Evolutionary conservation across 495 filamentous ascomycete genomes (phyloP), one percentile per base, ranked within the genome.

Genomic region (Daldinia childiae): DNA sequence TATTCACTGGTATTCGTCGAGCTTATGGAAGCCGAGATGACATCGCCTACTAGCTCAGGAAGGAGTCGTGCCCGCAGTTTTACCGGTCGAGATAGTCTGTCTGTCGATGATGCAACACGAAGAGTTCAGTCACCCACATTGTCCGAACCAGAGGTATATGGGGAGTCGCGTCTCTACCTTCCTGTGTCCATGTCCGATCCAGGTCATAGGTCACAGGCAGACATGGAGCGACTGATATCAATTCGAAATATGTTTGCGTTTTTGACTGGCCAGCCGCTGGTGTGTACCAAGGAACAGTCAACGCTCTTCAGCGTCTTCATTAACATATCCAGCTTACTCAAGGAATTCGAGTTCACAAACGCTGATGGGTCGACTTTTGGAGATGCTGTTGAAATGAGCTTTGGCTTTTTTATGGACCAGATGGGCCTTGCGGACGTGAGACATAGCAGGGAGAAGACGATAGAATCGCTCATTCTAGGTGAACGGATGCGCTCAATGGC

Each of bases 191-290:
- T 76, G 54, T 64, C 76, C 32, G 65, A 71, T 3, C 84, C 88
- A 36, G 80, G 69, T 17, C 71, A 82, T 26, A 79, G 84, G 17
- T 82, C 81, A 0, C 73, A 83, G 6, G 83, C 85, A 55, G 91
- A 95, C 57, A 82, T 88, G 17, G 91, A 91, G 72, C 85, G 74
- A 0, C 82, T 98, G 4, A 82, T 98, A 29, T 86, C 91, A 4
- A 90, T 92, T 59, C 89, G 95, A 21, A 99, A 99, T 74, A 80
- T 97, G 58, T 97, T 98, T 77, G 93, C 95, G 2, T 94, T 99
- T 72, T 82, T 99, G 9, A 85, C 89, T 7, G 90, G 89, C 43
- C 90, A 93, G 68, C 91, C 92, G 0, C 83, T 98, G 8, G 90
- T 98, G 11, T 92, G 90, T 0, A 96, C 92, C 0, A 84, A 86